Evolutionary conservation across 805 yeast genomes (phyloP).

Genomic region (Isabelozyma heimii): DNA sequence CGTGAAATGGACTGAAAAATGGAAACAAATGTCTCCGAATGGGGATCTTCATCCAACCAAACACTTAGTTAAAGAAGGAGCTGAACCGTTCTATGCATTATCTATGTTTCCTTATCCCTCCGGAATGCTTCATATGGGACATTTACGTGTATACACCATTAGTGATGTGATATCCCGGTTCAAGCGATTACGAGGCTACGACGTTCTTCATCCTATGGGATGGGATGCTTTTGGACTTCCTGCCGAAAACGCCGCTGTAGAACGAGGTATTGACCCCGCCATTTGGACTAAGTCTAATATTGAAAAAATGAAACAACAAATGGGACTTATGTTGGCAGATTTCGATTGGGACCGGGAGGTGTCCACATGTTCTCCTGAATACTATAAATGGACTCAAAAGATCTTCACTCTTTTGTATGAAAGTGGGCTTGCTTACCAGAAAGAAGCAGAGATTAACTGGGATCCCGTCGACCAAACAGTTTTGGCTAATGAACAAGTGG

Average conservation of each 20-base stretch:
- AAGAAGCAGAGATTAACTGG: constrained; percentile 92
- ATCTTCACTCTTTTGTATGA: constrained; percentile 72
- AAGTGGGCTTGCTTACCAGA: constrained; percentile 80
- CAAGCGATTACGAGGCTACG: constrained; percentile 68
- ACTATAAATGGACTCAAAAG: constrained; percentile 91
- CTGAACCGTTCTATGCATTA: constrained; percentile 55
- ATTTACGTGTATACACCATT: constrained; percentile 87
- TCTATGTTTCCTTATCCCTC: constrained; percentile 98
- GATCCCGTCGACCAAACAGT: constrained; percentile 96
- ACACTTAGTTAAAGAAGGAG: constrained; percentile 14
- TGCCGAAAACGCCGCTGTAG: constrained; percentile 97
- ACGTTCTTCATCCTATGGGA: constrained; percentile 95
- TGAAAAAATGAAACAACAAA: constrained; percentile 80
- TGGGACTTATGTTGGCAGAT: constrained; percentile 73
- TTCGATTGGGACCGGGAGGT: constrained; percentile 94
- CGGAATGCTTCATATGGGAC: constrained; percentile 91
- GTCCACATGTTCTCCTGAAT: constrained; percentile 80
- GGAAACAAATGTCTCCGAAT: constrained; percentile 39
- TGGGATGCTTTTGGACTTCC: constrained; percentile 99
- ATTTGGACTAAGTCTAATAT: constrained; percentile 83
- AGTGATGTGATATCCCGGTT: constrained; percentile 81
- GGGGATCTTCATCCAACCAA: constrained; percentile 37
- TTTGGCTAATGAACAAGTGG: constrained; percentile 94
- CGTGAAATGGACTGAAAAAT: constrained; percentile 48
- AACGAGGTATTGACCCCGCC: constrained; percentile 73